A percentile compares a stretch with the other conserved stretches of the same genome.
Evolutionary conservation across 2,329 filamentous ascomycete species (phyloP).

Genomic region (Neonectria punicea): DNA sequence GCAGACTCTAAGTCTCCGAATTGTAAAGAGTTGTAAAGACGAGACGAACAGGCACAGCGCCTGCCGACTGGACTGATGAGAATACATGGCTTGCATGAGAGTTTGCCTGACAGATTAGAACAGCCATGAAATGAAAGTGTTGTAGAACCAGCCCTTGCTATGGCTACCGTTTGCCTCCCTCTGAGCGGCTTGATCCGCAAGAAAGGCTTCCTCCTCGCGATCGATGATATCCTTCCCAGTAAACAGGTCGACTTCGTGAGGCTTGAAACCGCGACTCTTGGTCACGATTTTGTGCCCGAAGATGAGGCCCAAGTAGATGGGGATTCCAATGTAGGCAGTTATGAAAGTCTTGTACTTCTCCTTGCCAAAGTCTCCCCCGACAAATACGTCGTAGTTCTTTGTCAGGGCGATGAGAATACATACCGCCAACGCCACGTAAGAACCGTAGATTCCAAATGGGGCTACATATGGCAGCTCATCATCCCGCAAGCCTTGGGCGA

Average conservation of each 20-base stretch:
- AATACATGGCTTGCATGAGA: no score
- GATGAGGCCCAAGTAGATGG: constrained; percentile 34
- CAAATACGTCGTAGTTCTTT: constrained; percentile 82
- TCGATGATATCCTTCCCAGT: constrained; percentile 77
- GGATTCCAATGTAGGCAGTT: not conserved
- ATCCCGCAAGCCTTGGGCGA: constrained; percentile 66
- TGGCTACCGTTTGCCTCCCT: constrained; percentile 30
- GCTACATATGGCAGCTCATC: constrained; percentile 70
- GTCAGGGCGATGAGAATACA: constrained; percentile 79
- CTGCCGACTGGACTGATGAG: no score
- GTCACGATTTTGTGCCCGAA: constrained; percentile 70
- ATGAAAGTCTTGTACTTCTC: constrained; percentile 70
- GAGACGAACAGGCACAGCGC: no score
- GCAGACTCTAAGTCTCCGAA: no score
- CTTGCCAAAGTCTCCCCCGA: constrained; percentile 56
- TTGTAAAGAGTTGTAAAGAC: no score
- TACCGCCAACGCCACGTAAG: constrained; percentile 72
- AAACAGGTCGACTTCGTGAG: constrained; percentile 72
- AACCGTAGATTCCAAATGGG: constrained; percentile 75
- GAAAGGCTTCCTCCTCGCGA: constrained; percentile 74
- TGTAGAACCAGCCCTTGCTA: constrained; percentile 45
- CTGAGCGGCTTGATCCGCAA: constrained; percentile 52
- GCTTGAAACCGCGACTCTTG: constrained; percentile 62
- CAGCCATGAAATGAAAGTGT: constrained; percentile 47
- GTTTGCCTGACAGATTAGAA: no score